Conservation (phyloP, 805 yeast genomes). For the Suhomyces xylopsoci region DNA sequence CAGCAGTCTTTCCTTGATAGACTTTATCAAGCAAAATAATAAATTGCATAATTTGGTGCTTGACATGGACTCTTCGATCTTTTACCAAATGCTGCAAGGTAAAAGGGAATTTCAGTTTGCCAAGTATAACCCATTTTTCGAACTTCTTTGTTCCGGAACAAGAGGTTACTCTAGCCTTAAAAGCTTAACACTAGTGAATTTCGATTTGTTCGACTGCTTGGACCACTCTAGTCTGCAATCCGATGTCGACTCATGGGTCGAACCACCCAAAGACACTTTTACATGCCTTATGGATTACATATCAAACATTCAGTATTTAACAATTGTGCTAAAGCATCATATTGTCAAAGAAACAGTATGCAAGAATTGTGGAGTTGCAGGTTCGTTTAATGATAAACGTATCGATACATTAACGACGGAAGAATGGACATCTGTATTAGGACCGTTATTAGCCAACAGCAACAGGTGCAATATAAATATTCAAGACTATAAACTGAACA, state of each 20-base stretch:
- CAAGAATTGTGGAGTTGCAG: conserved; percentile 30
- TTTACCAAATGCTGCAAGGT: conserved; percentile 19
- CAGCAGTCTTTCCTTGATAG: conserved; percentile 48
- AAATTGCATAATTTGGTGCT: conserved; percentile 38
- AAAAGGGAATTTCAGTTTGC: conserved; percentile 27
- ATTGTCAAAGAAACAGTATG: conserved; percentile 25
- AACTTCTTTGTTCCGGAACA: conserved; percentile 32
- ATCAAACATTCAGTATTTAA: conserved; percentile 17
- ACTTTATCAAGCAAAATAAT: conserved; percentile 38
- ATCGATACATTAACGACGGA: conserved; percentile 9
- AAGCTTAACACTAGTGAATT: conserved; percentile 27
- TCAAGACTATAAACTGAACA: conserved; percentile 12
- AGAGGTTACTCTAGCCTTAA: conserved; percentile 29
- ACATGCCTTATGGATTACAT: conserved; percentile 16
- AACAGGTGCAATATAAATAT: conserved; percentile 12
- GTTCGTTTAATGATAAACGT: conserved; percentile 1
- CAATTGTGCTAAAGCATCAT: conserved; percentile 23
- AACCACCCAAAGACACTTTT: conserved; percentile 20
- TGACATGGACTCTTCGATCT: conserved; percentile 50
- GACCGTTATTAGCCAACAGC: conserved; percentile 13
- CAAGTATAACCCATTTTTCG: conserved; percentile 24
- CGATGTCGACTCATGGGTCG: conserved; percentile 15
- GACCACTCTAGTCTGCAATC: not conserved
- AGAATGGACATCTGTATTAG: conserved; percentile 18
- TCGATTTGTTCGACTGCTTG: conserved; percentile 24